Conservation (phyloP, 2,329 filamentous ascomycete genomes). For the Graphiopsis chlorocephala region DNA sequence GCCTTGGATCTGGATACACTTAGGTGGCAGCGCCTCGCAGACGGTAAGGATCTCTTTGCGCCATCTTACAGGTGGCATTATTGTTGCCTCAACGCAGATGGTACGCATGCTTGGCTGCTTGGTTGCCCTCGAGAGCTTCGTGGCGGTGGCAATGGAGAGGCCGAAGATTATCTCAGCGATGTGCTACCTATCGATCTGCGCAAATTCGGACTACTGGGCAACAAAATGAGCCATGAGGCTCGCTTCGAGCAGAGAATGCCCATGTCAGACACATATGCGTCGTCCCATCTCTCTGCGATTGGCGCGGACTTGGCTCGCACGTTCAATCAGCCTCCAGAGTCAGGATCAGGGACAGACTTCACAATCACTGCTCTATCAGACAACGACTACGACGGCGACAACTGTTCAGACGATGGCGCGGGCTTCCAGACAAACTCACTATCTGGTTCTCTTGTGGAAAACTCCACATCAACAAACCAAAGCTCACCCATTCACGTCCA, state of each 20-base stretch:
- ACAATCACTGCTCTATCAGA: conserved; percentile 84
- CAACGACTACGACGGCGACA: conserved; percentile 55
- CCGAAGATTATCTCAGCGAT: conserved; percentile 91
- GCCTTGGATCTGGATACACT: conserved; percentile 82
- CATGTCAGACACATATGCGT: conserved; percentile 53
- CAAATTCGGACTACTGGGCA: conserved; percentile 85
- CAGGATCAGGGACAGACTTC: conserved; percentile 85
- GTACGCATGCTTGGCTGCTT: conserved; percentile 95
- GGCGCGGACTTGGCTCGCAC: conserved; percentile 81
- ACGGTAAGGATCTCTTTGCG: conserved; percentile 90
- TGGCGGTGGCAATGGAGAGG: conserved; percentile 65
- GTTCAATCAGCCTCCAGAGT: conserved; percentile 82
- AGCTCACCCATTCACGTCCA: conserved; percentile 83
- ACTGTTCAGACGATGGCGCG: conserved; percentile 58
- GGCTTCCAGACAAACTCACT: neutral
- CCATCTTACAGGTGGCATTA: conserved; percentile 96
- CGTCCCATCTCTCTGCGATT: conserved; percentile 59
- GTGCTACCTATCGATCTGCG: conserved; percentile 91
- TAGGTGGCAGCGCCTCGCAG: conserved; percentile 91
- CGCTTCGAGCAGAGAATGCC: conserved; percentile 43
- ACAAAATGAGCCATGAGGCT: conserved; percentile 52
- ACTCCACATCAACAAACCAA: conserved; percentile 60
- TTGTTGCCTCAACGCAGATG: conserved; percentile 91
- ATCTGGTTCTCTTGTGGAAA: conserved; percentile 18
- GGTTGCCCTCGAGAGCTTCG: conserved; percentile 79